phyloP scores from a whole-genome alignment of 768 basidiomycete genomes.

The Lactifluus subvellereus region DNA sequence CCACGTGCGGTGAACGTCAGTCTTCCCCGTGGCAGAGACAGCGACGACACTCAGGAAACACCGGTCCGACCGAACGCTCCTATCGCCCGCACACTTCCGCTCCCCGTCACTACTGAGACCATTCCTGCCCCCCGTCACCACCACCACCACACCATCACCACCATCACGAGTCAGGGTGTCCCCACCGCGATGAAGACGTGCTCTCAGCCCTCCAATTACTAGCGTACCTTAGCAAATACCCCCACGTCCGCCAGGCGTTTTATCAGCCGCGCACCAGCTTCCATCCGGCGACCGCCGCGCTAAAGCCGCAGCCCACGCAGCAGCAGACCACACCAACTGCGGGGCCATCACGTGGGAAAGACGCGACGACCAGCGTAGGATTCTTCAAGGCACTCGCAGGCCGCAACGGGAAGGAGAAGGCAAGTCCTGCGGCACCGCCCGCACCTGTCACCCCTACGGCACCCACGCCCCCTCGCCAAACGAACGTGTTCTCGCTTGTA shows the following conservation, averaged over 20 bases:
- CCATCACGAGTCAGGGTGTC: slow-evolving; percentile 42
- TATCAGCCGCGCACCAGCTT: slow-evolving; percentile 84
- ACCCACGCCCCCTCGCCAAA: slow-evolving; percentile 41
- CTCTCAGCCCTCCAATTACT: slow-evolving; percentile 85
- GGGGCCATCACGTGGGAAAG: slow-evolving; percentile 20
- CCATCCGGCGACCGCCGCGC: slow-evolving; percentile 60
- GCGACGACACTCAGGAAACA: slow-evolving; percentile 23
- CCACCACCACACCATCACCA: slow-evolving; percentile 30
- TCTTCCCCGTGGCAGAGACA: slow-evolving; percentile 37
- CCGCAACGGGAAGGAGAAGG: slow-evolving; percentile 46
- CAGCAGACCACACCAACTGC: slow-evolving; percentile 16
- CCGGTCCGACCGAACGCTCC: slow-evolving; percentile 23
- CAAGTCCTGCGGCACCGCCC: slow-evolving; percentile 27
- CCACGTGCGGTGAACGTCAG: slow-evolving; percentile 57
- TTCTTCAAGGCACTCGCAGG: slow-evolving; percentile 45
- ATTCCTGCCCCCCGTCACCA: slow-evolving; percentile 25
- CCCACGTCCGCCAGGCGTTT: slow-evolving; percentile 93
- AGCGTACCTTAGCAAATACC: slow-evolving; percentile 96
- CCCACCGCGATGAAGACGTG: slow-evolving; percentile 93
- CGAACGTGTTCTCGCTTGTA: slow-evolving; percentile 93
- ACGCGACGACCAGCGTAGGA: neutral
- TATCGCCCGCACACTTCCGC: slow-evolving; percentile 18
- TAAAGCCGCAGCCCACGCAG: slow-evolving; percentile 21
- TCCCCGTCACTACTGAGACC: slow-evolving; percentile 18
- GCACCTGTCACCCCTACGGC: slow-evolving; percentile 28